phyloP scores from a whole-genome alignment of 2,329 filamentous ascomycete species.

The Arachnopeziza araneosa region DNA sequence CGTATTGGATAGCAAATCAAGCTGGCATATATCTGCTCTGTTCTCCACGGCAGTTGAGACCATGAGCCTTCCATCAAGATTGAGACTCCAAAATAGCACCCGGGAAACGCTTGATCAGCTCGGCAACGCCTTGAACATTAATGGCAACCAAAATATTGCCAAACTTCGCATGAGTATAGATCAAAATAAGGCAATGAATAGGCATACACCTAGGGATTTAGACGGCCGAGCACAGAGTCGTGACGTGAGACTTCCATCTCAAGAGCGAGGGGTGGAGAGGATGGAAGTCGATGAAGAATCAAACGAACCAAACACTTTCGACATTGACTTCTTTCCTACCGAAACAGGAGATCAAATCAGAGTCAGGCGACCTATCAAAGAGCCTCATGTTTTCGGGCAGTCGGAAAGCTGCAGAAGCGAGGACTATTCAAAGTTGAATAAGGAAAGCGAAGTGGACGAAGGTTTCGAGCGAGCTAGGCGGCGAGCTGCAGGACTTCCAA shows the following conservation, averaged over 20 bases:
- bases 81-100: slow-evolving; percentile 44
- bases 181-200: slow-evolving; percentile 17
- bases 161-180: slow-evolving; percentile 59
- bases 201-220: slow-evolving; percentile 6
- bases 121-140: slow-evolving; percentile 62
- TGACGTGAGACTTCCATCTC: slow-evolving; percentile 32
- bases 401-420: slow-evolving; percentile 29
- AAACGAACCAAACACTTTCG: slow-evolving; percentile 29
- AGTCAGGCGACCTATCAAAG: slow-evolving; percentile 18
- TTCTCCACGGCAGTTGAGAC: slow-evolving; percentile 74
- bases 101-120: slow-evolving; percentile 52
- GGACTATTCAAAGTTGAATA: slow-evolving; percentile 15
- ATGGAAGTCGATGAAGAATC: slow-evolving; percentile 15
- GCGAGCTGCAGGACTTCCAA: slow-evolving; percentile 28
- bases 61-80: slow-evolving; percentile 67
- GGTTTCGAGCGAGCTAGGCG: slow-evolving; percentile 29
- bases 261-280: slow-evolving; percentile 29
- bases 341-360: slow-evolving; percentile 25
- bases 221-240: slow-evolving; percentile 9
- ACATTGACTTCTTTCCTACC: slow-evolving; percentile 32
- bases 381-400: slow-evolving; percentile 34
- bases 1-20: slow-evolving; percentile 54
- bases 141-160: slow-evolving; percentile 75
- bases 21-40: slow-evolving; percentile 77
- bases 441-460: slow-evolving; percentile 22